Evolutionary conservation across 2,329 filamentous ascomycete genomes (phyloP).

Genomic region (Aspergillus fructus): DNA sequence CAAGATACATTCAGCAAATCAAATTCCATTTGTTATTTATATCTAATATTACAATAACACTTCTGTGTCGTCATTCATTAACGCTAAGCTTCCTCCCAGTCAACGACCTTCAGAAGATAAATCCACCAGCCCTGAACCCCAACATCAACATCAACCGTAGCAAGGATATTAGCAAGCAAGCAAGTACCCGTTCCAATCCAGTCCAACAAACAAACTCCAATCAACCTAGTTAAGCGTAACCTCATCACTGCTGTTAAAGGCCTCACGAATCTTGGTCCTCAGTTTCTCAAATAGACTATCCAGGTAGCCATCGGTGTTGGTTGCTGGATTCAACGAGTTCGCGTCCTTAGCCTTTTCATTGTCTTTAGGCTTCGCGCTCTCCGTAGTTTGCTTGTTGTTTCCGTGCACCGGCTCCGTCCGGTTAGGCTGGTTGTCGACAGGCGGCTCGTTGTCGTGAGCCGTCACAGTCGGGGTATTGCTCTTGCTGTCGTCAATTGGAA

Average conservation of each 20-base stretch:
- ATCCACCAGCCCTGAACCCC: not conserved
- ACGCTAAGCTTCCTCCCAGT: not conserved
- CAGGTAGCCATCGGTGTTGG: conserved; percentile 22
- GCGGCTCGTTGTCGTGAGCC: not conserved
- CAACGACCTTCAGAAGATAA: not conserved
- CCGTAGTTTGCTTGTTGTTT: not conserved
- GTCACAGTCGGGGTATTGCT: not conserved
- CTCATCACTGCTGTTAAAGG: conserved; percentile 31
- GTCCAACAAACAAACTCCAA: not conserved
- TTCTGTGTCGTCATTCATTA: not conserved
- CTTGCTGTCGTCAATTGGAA: not conserved
- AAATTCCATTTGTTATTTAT: conserved; percentile 14
- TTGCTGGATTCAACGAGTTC: not conserved
- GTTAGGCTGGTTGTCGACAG: no score
- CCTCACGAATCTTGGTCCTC: conserved; percentile 19
- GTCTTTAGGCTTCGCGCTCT: not conserved
- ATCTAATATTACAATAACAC: no score
- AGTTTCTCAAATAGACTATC: conserved; percentile 18
- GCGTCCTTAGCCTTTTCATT: not conserved
- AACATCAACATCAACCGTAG: not conserved
- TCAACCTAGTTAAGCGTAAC: conserved; percentile 5
- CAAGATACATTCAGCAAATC: not conserved
- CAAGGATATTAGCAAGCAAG: not conserved
- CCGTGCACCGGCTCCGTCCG: no score
- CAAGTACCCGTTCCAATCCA: not conserved